Percentiles rank a stretch among this genome's conserved stretches.
These are phyloP conservation scores for Trichoderma sp. DNA, from an alignment of 2,329 filamentous ascomycete species.

Conservation along the genomic window DNA sequence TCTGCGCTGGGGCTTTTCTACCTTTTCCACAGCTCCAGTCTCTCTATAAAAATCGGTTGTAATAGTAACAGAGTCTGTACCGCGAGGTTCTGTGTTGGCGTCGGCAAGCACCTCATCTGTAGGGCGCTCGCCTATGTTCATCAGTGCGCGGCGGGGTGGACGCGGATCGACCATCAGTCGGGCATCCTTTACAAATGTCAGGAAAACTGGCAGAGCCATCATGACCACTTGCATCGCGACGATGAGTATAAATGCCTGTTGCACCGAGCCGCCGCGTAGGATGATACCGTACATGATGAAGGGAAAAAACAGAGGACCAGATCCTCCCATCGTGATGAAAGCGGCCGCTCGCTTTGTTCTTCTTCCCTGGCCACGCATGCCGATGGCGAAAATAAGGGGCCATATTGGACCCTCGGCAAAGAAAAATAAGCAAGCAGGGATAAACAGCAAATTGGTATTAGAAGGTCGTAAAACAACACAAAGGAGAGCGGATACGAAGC, in stretches of 20 bases:
- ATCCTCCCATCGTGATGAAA: constrained; percentile 76
- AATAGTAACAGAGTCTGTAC: constrained; percentile 12
- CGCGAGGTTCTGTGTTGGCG: constrained; percentile 19
- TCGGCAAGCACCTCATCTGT: constrained; percentile 29
- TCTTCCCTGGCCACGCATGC: constrained; percentile 77
- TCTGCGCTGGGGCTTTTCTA: constrained; percentile 31
- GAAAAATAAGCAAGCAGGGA: constrained; percentile 71
- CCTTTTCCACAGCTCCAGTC: constrained; percentile 31
- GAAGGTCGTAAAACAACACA: constrained; percentile 50
- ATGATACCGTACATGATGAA: constrained; percentile 73
- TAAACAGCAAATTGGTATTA: constrained; percentile 54
- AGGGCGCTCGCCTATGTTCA: constrained; percentile 32
- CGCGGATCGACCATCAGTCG: constrained; percentile 48
- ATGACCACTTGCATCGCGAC: constrained; percentile 54
- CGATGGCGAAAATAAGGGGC: constrained; percentile 79
- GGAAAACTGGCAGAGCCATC: constrained; percentile 54
- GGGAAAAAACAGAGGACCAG: constrained; percentile 73
- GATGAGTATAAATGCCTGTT: constrained; percentile 67
- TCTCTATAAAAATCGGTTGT: constrained; percentile 11
- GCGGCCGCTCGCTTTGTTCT: constrained; percentile 79
- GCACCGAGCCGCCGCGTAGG: constrained; percentile 61
- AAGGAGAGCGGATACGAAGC: constrained; percentile 60
- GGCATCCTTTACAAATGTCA: constrained; percentile 53
- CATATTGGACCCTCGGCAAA: constrained; percentile 85
- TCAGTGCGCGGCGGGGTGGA: constrained; percentile 31